phyloP scores from a whole-genome alignment of 2,329 filamentous ascomycete species.

The Fusarium neocosmosporiellum region DNA sequence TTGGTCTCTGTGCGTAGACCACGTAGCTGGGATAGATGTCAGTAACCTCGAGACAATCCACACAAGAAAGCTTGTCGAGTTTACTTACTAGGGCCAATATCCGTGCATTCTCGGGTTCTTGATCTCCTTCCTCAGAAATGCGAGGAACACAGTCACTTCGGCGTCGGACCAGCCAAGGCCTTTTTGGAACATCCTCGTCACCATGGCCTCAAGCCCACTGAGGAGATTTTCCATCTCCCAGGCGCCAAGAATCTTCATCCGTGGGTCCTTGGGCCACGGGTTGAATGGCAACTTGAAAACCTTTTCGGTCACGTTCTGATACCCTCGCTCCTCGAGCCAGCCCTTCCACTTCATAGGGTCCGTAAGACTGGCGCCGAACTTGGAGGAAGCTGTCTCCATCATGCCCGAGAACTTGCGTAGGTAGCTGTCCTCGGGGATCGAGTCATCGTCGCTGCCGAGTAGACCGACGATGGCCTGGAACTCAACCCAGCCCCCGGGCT shows the following conservation, averaged over 20 bases:
- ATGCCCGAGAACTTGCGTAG: conserved; percentile 41
- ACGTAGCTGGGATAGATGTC: not conserved
- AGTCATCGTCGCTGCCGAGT: conserved; percentile 37
- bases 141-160: conserved; percentile 36
- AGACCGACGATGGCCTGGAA: conserved; percentile 39
- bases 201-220: conserved; percentile 43
- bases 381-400: conserved; percentile 43
- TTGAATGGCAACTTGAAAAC: conserved; percentile 60
- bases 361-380: conserved; percentile 44
- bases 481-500: conserved; percentile 33
- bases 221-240: conserved; percentile 43
- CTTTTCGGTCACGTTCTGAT: conserved; percentile 59
- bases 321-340: conserved; percentile 61
- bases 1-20: conserved; percentile 22
- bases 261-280: conserved; percentile 61
- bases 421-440: conserved; percentile 36
- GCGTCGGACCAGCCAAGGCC: conserved; percentile 37
- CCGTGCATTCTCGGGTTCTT: conserved; percentile 39
- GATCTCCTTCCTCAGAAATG: conserved; percentile 34
- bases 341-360: conserved; percentile 42
- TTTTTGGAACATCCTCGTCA: conserved; percentile 48
- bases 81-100: conserved; percentile 39
- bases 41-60: not conserved
- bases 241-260: conserved; percentile 60
- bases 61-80: not conserved